These are phyloP conservation scores for Gaertneriomyces sp. DNA, from an alignment of 192 early-diverging fungal species.

Conservation along the genomic window DNA sequence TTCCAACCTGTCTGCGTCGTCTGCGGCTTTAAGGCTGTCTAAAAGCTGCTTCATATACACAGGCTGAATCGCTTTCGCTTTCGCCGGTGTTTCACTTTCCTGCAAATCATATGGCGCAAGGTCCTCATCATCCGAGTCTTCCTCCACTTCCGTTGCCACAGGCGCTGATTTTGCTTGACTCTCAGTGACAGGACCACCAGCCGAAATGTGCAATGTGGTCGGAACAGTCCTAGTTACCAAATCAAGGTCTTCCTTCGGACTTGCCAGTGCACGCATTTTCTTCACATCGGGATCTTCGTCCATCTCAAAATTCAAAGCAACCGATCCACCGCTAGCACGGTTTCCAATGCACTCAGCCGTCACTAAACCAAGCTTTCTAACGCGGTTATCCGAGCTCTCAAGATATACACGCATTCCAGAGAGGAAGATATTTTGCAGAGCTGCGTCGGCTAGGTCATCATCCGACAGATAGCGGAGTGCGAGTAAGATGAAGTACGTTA, in stretches of 20 bases:
- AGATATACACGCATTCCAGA: constrained; percentile 9
- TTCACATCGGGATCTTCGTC: constrained; percentile 3
- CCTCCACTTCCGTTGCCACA: too few species aligned
- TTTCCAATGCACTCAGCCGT: constrained; percentile 14
- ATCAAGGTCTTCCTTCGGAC: too few species aligned
- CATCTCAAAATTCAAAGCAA: constrained; percentile 8
- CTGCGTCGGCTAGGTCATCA: constrained; percentile 1
- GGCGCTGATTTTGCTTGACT: too few species aligned
- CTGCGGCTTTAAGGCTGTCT: background rate
- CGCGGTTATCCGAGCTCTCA: constrained; percentile 11
- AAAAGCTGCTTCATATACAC: background rate
- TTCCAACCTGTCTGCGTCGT: background rate
- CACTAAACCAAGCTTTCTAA: constrained; percentile 8
- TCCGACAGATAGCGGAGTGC: constrained; percentile 1
- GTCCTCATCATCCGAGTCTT: background rate
- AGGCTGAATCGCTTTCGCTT: too few species aligned
- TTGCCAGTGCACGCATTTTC: background rate
- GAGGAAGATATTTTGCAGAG: background rate
- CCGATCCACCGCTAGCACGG: background rate
- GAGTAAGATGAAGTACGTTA: constrained; percentile 7
- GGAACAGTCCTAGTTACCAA: too few species aligned
- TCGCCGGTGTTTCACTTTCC: background rate
- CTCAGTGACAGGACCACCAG: too few species aligned
- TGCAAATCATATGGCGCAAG: background rate
- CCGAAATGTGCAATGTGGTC: too few species aligned